Evolutionary conservation across 2,329 filamentous ascomycete genomes (phyloP).

Genomic region (Curvularia hawaiiensis): DNA sequence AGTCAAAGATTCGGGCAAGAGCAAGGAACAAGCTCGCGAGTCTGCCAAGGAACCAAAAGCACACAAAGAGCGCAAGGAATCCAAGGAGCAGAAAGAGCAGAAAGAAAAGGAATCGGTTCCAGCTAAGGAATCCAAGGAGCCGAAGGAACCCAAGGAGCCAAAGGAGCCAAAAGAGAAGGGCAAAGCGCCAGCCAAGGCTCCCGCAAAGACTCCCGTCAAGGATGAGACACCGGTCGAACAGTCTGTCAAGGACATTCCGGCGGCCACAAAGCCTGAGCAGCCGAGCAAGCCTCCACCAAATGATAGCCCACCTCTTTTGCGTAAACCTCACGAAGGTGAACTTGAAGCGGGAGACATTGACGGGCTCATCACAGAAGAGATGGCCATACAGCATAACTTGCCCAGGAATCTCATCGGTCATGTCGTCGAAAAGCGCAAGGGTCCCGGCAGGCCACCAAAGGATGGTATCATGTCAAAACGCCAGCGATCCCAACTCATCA

Average conservation of each 20-base stretch:
- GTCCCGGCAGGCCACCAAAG: conserved; percentile 80
- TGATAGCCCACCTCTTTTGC: conserved; percentile 35
- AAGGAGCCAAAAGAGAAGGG: conserved; percentile 30
- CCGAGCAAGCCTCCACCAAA: conserved; percentile 31
- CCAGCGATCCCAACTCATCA: conserved; percentile 69
- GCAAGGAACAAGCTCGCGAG: conserved; percentile 16
- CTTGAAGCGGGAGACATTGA: conserved; percentile 41
- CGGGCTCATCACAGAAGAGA: conserved; percentile 44
- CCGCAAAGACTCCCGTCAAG: conserved; percentile 31
- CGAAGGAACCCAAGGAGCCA: conserved; percentile 27
- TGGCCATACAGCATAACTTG: conserved; percentile 49
- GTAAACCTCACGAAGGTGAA: conserved; percentile 37
- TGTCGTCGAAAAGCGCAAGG: conserved; percentile 66
- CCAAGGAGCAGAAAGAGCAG: conserved; percentile 21
- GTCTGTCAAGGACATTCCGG: conserved; percentile 32
- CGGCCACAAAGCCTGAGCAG: conserved; percentile 31
- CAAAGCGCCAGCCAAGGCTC: conserved; percentile 31
- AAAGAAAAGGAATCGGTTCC: conserved; percentile 26
- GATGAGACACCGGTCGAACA: conserved; percentile 38
- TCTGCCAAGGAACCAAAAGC: conserved; percentile 20
- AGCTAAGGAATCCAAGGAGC: conserved; percentile 22
- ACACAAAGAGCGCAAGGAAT: conserved; percentile 17
- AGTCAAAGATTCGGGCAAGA: conserved; percentile 16
- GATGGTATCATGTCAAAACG: conserved; percentile 84
- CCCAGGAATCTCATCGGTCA: conserved; percentile 50